Base-by-base conservation (phyloP, 495 filamentous ascomycete species). In the Elasticomyces elasticus region DNA sequence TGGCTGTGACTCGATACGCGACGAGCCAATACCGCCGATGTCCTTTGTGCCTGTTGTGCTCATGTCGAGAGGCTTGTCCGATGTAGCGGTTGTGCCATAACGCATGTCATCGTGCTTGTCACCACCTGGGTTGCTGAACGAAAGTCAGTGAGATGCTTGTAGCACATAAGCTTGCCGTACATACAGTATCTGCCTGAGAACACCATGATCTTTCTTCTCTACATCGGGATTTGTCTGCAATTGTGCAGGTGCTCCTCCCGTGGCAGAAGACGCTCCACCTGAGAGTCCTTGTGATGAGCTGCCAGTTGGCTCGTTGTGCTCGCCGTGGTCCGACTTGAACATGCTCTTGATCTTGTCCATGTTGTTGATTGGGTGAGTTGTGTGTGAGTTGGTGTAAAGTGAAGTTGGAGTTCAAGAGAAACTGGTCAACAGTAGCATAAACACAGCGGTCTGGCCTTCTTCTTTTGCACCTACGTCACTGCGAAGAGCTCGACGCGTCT, bases 301-400 rank as follows among this genome's bases (percentile, higher is more conserved):
- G n/a, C n/a, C n/a, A n/a, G n/a, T n/a, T n/a, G n/a, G n/a, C n/a
- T 61, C 56, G 25, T 56, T 49, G 33, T 59, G 59, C 41, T 64
- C 51, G 13, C 49, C 38, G 9, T 51, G 28, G 26, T 62, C 48
- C 35, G 50, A 51, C 35, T 45, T 52, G 38, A 69, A 47, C 40
- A 62, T 58, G 17, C 47, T 49, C 61, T 64, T 67, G 19, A 69
- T 30, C 51, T 64, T 67, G 24, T 67, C 63, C 66, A 69, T 69
- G 51, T 23, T 53, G 26, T 26, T 27, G 22, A 10, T 19, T 22
- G 13, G 28, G 4, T 19, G 28, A 30, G 3, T 6, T 9, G 11
- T 49, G 28, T 49, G 28, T 2, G 46, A 31, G 24, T 4, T 2
- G 25, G 33, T 30, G 17, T 23, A 19, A 20, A 15, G 19, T 28